Conservation (phyloP, 192 early-diverging fungal species). For the Coemansia asiatica region DNA sequence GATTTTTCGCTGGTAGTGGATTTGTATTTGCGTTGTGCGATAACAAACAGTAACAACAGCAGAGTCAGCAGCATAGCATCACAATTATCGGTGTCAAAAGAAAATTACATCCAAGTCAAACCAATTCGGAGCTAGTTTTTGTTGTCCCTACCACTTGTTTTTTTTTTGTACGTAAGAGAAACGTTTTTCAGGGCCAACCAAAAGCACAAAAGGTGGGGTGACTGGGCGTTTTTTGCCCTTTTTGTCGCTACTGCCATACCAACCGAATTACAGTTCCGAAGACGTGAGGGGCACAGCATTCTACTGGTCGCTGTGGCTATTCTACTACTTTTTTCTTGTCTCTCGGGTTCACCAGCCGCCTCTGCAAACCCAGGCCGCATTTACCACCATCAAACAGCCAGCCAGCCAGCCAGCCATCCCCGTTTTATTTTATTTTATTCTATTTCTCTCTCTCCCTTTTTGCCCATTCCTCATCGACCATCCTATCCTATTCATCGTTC, state of each 20-base stretch:
- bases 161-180: too few relatives aligned
- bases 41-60: too few relatives aligned
- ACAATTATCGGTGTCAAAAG: too few relatives aligned
- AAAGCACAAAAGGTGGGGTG: not conserved
- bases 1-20: too few relatives aligned
- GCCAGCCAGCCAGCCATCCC: not conserved
- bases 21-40: too few relatives aligned
- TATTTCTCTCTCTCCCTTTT: not conserved
- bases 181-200: not conserved
- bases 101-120: too few relatives aligned
- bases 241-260: slow-evolving; percentile 1
- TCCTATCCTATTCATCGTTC: not conserved
- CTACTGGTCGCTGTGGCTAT: slow-evolving; percentile 11
- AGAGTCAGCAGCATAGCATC: not conserved
- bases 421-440: not conserved
- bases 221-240: not conserved
- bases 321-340: slow-evolving; percentile 8
- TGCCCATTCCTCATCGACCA: not conserved
- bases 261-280: not conserved
- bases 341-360: slow-evolving; percentile 7
- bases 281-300: not conserved
- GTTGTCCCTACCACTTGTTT: too few relatives aligned
- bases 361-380: not conserved
- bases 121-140: too few relatives aligned
- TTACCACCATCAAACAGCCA: not conserved